These are phyloP conservation scores for Pseudogymnoascus sp. DNA, from an alignment of 2,329 filamentous ascomycete species.

Conservation along the genomic window DNA sequence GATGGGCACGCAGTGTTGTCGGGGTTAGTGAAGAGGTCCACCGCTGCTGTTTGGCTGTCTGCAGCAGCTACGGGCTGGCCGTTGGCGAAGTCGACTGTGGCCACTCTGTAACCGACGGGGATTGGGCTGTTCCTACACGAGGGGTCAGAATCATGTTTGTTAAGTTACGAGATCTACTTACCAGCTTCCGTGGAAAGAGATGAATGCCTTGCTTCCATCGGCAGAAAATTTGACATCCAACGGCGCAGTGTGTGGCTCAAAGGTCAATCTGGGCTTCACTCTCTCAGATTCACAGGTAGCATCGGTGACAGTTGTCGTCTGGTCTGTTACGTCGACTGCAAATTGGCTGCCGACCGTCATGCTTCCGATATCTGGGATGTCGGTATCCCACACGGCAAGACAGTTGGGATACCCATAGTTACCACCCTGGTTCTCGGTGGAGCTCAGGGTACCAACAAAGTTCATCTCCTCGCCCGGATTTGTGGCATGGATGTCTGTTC, in stretches of 20 bases:
- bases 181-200: slow-evolving; percentile 69
- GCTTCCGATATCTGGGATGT: slow-evolving; percentile 34
- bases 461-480: slow-evolving; percentile 72
- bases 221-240: slow-evolving; percentile 62
- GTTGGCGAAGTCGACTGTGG: slow-evolving; percentile 33
- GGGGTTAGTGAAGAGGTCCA: slow-evolving; percentile 46
- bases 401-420: slow-evolving; percentile 69
- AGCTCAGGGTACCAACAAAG: slow-evolving; percentile 53
- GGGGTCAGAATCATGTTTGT: slow-evolving; percentile 17
- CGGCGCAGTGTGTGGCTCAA: slow-evolving; percentile 61
- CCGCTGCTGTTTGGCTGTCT: slow-evolving; percentile 40
- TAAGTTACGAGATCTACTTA: slow-evolving; percentile 21
- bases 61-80: slow-evolving; percentile 35
- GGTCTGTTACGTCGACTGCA: slow-evolving; percentile 27
- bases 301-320: slow-evolving; percentile 36
- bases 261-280: slow-evolving; percentile 48
- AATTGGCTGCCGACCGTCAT: slow-evolving; percentile 46
- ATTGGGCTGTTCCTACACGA: slow-evolving; percentile 20
- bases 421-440: slow-evolving; percentile 30
- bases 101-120: slow-evolving; percentile 40
- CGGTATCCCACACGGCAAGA: slow-evolving; percentile 56
- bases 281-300: slow-evolving; percentile 37
- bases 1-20: slow-evolving; percentile 45
- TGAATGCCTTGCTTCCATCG: slow-evolving; percentile 50
- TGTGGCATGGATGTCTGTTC: slow-evolving; percentile 54